A percentile compares a stretch with the other conserved stretches of the same genome.
phyloP scores from a whole-genome alignment of 2,329 filamentous ascomycete species.

The Beauveria scarabaeidicola region DNA sequence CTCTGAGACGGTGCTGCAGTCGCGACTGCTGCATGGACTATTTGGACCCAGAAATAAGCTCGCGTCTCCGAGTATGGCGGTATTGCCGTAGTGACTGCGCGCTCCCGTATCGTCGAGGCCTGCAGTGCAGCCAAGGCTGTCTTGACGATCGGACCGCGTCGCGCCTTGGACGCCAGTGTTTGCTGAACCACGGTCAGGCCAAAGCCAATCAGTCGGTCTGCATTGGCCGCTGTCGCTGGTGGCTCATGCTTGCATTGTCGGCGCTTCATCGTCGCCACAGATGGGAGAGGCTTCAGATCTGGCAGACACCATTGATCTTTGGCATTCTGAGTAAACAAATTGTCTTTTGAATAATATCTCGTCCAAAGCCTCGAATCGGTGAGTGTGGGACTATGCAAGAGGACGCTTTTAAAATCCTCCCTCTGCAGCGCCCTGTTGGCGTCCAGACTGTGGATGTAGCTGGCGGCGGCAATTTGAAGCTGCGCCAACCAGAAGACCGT shows the following conservation, averaged over 20 bases:
- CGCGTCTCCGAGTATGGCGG: constrained; percentile 25
- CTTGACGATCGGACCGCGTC: constrained; percentile 18
- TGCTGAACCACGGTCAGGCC: constrained; percentile 24
- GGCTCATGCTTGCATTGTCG: background rate
- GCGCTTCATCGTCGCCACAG: background rate
- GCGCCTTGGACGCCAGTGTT: background rate
- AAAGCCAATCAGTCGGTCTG: constrained; percentile 20
- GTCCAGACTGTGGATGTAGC: constrained; percentile 15
- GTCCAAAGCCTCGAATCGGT: constrained; percentile 25
- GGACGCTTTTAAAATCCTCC: constrained; percentile 18
- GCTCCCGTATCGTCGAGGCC: constrained; percentile 18
- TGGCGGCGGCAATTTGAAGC: constrained; percentile 23
- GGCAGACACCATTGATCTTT: constrained; percentile 23
- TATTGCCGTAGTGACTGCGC: constrained; percentile 13
- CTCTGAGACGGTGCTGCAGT: background rate
- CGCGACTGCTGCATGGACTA: constrained; percentile 16
- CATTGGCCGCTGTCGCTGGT: background rate
- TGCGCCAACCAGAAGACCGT: constrained; percentile 28
- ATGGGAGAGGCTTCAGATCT: constrained; percentile 22
- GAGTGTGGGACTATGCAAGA: constrained; percentile 19
- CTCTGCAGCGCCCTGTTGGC: constrained; percentile 9
- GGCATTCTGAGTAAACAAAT: constrained; percentile 23
- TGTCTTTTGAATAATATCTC: constrained; percentile 23
- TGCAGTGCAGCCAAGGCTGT: constrained; percentile 19
- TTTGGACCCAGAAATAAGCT: constrained; percentile 25